These are phyloP conservation scores for Hymenochaete sp. DNA, from an alignment of 1,284 basidiomycete genomes.

Conservation along the genomic window DNA sequence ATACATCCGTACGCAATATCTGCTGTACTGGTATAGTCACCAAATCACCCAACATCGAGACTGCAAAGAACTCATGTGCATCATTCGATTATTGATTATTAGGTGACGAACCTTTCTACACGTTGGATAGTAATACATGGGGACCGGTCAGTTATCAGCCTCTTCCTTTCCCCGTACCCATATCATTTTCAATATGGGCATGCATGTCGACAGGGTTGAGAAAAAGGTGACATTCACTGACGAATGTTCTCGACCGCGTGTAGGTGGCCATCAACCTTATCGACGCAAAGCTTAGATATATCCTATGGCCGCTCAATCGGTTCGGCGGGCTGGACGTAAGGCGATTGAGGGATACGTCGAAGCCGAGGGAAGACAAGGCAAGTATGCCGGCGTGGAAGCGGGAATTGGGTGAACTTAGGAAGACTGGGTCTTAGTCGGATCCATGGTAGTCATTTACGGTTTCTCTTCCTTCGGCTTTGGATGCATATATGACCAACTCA, in stretches of 20 bases:
- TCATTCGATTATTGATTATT: slow-evolving; percentile 4
- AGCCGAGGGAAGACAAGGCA: not conserved
- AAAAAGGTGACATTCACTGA: too few species aligned
- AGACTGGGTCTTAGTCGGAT: too few species aligned
- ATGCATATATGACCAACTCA: too few species aligned
- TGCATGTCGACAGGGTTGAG: too few species aligned
- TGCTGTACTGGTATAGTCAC: not conserved
- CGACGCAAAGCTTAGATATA: slow-evolving; percentile 48
- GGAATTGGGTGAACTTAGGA: too few species aligned
- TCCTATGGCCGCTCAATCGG: slow-evolving; percentile 57
- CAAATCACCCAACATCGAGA: not conserved
- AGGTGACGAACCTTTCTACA: slow-evolving; percentile 60
- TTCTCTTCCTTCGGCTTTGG: too few species aligned
- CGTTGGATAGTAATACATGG: slow-evolving; percentile 64
- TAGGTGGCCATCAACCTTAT: slow-evolving; percentile 57
- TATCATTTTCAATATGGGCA: too few species aligned
- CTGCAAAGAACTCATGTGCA: slow-evolving; percentile 2
- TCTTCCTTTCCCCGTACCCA: not conserved
- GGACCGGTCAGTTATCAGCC: slow-evolving; percentile 45
- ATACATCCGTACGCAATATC: not conserved
- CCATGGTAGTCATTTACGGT: too few species aligned
- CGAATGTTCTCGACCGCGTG: not conserved
- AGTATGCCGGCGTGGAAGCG: slow-evolving; percentile 34
- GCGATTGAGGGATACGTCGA: slow-evolving; percentile 18
- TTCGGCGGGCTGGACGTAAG: slow-evolving; percentile 35